A percentile compares a stretch with the other conserved stretches of the same genome.
Conservation (phyloP, 495 filamentous ascomycete species). For the Cudoniella acicularis region DNA sequence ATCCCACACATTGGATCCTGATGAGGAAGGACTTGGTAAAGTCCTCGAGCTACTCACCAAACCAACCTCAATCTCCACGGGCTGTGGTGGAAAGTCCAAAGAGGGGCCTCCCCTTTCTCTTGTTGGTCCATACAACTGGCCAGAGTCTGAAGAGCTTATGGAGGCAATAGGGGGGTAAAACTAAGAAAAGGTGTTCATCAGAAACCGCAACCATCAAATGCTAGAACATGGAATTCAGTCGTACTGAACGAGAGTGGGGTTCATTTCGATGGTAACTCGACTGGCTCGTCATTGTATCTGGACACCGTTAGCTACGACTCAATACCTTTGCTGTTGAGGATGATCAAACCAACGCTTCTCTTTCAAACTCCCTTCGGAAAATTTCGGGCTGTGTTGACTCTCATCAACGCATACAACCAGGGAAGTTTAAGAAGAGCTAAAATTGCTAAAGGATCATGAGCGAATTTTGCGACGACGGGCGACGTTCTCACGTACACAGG, state of each 20-base stretch:
- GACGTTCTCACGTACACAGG: conserved; percentile 1
- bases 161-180: conserved; percentile 17
- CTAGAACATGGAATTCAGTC: conserved; percentile 5
- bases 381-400: background rate
- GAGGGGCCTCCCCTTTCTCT: conserved; percentile 22
- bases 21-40: conserved; percentile 15
- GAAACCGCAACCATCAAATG: conserved; percentile 1
- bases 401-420: background rate
- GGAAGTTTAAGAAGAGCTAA: conserved; percentile 10
- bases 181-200: conserved; percentile 16
- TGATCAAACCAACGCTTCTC: conserved; percentile 10
- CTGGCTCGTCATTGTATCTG: conserved; percentile 20
- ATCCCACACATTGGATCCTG: conserved; percentile 13
- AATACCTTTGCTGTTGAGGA: background rate
- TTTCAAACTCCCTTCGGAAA: conserved; percentile 3
- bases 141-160: conserved; percentile 9
- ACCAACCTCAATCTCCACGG: conserved; percentile 21
- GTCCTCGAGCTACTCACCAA: conserved; percentile 16
- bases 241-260: conserved; percentile 14
- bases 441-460: conserved; percentile 6
- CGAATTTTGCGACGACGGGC: background rate
- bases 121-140: conserved; percentile 14
- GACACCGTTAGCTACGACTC: background rate
- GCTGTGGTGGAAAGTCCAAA: conserved; percentile 22
- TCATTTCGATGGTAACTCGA: conserved; percentile 19